Evolutionary conservation across 176 grass and related monocot genomes (phyloP).

Genomic region (Raddia guianensis): DNA sequence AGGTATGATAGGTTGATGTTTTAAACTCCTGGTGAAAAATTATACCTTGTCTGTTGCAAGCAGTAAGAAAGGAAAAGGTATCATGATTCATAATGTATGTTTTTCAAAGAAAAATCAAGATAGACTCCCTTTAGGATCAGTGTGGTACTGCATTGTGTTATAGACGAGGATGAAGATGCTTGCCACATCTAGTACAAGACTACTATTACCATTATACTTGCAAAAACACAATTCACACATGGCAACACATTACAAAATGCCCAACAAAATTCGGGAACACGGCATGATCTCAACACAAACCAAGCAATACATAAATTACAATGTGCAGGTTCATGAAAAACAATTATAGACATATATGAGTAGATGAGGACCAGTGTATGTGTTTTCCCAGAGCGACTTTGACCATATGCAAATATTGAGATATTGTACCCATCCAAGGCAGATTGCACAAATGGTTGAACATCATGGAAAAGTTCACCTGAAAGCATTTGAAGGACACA

Average conservation of each 20-base stretch:
- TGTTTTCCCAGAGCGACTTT: conserved; percentile 94
- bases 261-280: not conserved
- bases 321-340: not conserved
- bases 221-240: conserved; percentile 16
- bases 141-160: not conserved
- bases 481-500: conserved; percentile 37
- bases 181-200: conserved; percentile 24
- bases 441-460: conserved; percentile 95
- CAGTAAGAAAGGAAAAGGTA: conserved; percentile 7
- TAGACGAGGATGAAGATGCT: conserved; percentile 10
- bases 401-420: conserved; percentile 93
- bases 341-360: conserved; percentile 10
- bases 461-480: conserved; percentile 95
- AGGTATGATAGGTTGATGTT: conserved; percentile 2
- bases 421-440: conserved; percentile 89
- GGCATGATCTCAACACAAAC: not conserved
- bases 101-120: not conserved
- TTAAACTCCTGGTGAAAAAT: conserved; percentile 5
- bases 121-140: not conserved
- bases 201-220: conserved; percentile 13
- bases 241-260: not conserved
- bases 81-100: not conserved
- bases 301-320: not conserved
- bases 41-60: conserved; percentile 12
- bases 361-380: conserved; percentile 79